Base-by-base conservation (phyloP, 2,329 filamentous ascomycete genomes). In the Aphanocladium album region DNA sequence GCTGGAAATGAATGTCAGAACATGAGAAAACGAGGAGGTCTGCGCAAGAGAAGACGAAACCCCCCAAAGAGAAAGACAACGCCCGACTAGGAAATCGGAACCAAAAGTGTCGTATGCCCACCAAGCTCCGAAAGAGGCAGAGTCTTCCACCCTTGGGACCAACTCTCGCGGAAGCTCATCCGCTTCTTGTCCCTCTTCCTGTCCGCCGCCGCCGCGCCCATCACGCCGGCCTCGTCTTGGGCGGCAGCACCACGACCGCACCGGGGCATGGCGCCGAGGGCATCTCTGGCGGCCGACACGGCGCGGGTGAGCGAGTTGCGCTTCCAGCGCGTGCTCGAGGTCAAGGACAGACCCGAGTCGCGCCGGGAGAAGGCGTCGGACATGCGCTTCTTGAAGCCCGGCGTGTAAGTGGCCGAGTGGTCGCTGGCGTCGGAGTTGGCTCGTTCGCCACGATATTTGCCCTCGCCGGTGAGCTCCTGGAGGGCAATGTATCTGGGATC, bases 401-500 rank as follows among this genome's bases (percentile, higher is more conserved):
- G 50, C 33, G 50, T 47, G 21, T 39, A 37, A 17, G 41, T 47
- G 21, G 21, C 47, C 21, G 46, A 43, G 14, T 33, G 23, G 9
- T 30, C 27, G 41, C 9, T 30, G 27, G 33, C 16, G 19, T 27
- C 21, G 19, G 50, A 39, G 49, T n/a, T 30, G 11, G 52, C 8
- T 2, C 39, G 37, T 6, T 37, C 39, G 49, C 39, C 37, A 19
- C 23, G 46, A 19, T 59, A 59, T 16, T 54, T 50, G 49, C 57
- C 50, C 49, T 54, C 37, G 41, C 39, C 50, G 30, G 37, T 52
- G 41, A 60, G 50, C 17, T 60, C 57, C n/a, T 50, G 16, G 39
- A 60, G 57, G 41, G 57, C 57, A 33, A 60, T 60, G 23, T 60
- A 60, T 11, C 57, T 14, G 16, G 49, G 27, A 7, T 60, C 49